Percentiles rank a stretch among this genome's conserved stretches.
Conservation (phyloP, 306 rosid genomes). For the Fragaria nilgerrensis region DNA sequence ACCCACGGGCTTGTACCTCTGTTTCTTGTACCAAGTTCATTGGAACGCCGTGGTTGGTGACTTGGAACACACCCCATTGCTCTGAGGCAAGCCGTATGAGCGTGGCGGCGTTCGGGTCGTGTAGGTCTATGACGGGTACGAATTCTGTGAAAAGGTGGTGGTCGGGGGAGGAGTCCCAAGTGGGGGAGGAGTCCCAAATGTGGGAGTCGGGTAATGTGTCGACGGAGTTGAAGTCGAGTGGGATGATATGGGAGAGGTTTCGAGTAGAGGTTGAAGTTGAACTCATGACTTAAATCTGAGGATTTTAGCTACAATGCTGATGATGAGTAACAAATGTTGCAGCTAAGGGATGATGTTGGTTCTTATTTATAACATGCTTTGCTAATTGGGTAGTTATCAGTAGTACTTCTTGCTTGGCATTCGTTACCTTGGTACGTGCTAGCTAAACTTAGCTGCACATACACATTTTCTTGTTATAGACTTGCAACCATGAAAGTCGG, state of each 20-base stretch:
- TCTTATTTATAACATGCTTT: neutral
- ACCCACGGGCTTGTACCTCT: constrained; percentile 18
- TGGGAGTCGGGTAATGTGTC: constrained; percentile 36
- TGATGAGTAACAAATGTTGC: neutral
- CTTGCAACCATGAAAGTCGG: neutral
- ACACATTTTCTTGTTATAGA: too few relatives aligned
- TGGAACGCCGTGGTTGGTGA: constrained; percentile 45
- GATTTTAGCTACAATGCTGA: neutral
- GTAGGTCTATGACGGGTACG: constrained; percentile 37
- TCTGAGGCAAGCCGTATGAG: constrained; percentile 34
- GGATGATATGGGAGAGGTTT: constrained; percentile 19
- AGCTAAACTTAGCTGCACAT: neutral
- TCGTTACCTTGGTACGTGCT: neutral
- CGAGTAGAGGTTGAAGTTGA: neutral
- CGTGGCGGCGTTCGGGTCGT: constrained; percentile 24
- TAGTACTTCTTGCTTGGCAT: neutral
- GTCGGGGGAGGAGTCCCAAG: constrained; percentile 25
- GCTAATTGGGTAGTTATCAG: neutral
- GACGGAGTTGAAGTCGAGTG: constrained; percentile 34
- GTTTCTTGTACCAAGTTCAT: constrained; percentile 10
- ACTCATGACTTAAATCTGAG: neutral
- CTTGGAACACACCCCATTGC: constrained; percentile 46
- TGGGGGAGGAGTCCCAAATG: constrained; percentile 34
- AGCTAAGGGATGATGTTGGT: neutral
- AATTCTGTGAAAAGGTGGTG: neutral